Base-by-base conservation (phyloP, 2,329 filamentous ascomycete species). In the Cytospora piceicola region DNA sequence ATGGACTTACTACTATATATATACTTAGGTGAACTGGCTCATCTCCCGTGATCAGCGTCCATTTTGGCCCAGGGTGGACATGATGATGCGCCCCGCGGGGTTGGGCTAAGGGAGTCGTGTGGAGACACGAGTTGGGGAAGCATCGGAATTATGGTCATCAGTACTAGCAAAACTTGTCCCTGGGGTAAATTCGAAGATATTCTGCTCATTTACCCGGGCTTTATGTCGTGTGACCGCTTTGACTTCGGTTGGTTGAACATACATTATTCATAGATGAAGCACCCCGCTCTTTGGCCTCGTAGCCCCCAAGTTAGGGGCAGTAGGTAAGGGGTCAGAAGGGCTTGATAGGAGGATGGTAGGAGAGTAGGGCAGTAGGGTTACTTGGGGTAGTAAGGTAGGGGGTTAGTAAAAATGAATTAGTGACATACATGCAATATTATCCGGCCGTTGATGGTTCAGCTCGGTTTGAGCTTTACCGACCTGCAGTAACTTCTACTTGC, bases 401-500 rank as follows among this genome's bases (percentile, higher is more conserved):
- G 27, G 27, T 3, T 29, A 29, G 27, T 29, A 29, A 5, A 29
- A 29, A 29, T 29, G 27, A 3, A 34, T 22, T 6, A n/a, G n/a
- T n/a, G n/a, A 36, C 3, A 8, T 32, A 15, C n/a, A 39, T 34
- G 54, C 32, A 24, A 60, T 4, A 15, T 27, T n/a, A 34, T 34
- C 14, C 27, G n/a, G 29, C 32, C 27, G 6, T 34, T 20, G n/a
- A 9, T 24, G 11, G 7, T 29, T 17, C 42, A n/a, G 29, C 17
- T 52, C 42, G 58, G 58, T 17, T 52, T 9, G 24, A 51, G 27
- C 29, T 51, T 52, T 42, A 60, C 58, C 58, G 58, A 60, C 7
- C 20, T n/a, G 20, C 24, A 24, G 42, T 52, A n/a, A 29, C 30
- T 29, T 5, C 27, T 29, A 14, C 17, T 42, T 58, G 22, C 55